These are phyloP conservation scores for Thermochaetoides thermophila DNA, from an alignment of 495 filamentous ascomycete species.

Conservation along the genomic window DNA sequence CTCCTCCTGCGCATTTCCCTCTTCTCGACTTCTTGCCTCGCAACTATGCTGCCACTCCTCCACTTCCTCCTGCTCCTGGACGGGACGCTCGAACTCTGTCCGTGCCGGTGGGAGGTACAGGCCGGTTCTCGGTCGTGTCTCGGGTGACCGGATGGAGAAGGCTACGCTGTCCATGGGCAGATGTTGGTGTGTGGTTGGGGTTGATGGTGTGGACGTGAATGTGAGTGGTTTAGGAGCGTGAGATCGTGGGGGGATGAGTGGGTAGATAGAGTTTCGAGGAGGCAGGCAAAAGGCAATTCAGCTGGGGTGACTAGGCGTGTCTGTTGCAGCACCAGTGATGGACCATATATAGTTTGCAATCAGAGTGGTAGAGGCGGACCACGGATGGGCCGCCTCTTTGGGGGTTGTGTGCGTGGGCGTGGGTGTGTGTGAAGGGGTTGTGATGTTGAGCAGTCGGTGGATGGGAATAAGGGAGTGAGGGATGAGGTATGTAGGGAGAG, in stretches of 20 bases:
- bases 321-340: slow-evolving; percentile 25
- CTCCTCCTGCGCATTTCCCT: not conserved
- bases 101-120: too few species aligned
- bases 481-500: not conserved
- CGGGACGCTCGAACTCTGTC: too few species aligned
- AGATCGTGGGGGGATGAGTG: too few species aligned
- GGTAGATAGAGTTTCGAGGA: too few species aligned
- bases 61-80: too few species aligned
- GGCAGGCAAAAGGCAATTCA: not conserved
- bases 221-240: too few species aligned
- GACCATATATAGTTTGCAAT: slow-evolving; percentile 42
- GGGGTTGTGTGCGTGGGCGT: not conserved
- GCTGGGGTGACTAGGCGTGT: slow-evolving; percentile 1
- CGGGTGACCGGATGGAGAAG: too few species aligned
- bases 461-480: not conserved
- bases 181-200: too few species aligned
- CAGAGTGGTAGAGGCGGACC: slow-evolving; percentile 23
- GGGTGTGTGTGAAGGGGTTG: not conserved
- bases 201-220: too few species aligned
- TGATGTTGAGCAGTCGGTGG: not conserved
- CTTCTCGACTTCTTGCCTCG: not conserved
- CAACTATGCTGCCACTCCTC: too few species aligned
- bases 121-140: too few species aligned
- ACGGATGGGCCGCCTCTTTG: not conserved
- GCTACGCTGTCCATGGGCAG: too few species aligned